Percentiles rank a stretch among this genome's conserved stretches.
phyloP scores from a whole-genome alignment of 2,329 filamentous ascomycete genomes.

The Ophiostoma fasciatum region DNA sequence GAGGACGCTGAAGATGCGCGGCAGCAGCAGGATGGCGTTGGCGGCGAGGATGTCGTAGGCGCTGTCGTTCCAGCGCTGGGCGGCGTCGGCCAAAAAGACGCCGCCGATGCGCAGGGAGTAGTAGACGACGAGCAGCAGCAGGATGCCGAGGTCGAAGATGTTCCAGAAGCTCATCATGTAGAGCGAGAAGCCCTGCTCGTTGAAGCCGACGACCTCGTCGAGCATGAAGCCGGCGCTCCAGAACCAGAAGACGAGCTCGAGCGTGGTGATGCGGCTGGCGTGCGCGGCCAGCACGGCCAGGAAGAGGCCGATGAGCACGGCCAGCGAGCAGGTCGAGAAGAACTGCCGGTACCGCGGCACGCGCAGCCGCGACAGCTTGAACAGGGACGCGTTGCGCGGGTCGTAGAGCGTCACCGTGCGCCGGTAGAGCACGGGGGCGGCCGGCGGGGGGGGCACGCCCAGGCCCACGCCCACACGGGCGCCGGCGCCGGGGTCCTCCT shows the following conservation, averaged over 20 bases:
- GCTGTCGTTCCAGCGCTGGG: conserved; percentile 60
- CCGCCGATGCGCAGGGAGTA: conserved; percentile 83
- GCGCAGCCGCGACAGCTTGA: conserved; percentile 80
- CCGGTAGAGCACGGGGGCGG: too few species aligned
- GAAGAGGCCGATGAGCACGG: conserved; percentile 72
- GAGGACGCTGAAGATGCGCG: conserved; percentile 79
- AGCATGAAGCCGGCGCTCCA: conserved; percentile 97
- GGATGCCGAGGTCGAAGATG: conserved; percentile 80
- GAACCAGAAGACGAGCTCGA: conserved; percentile 91
- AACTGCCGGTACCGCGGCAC: conserved; percentile 88
- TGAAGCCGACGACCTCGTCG: conserved; percentile 90
- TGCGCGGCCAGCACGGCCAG: conserved; percentile 64
- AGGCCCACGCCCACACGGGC: too few species aligned
- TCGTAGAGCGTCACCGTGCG: conserved; percentile 80
- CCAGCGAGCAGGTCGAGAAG: conserved; percentile 75
- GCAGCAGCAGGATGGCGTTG: conserved; percentile 78
- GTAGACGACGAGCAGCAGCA: conserved; percentile 74
- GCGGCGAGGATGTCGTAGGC: conserved; percentile 91
- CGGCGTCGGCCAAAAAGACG: conserved; percentile 63
- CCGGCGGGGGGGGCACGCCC: too few species aligned
- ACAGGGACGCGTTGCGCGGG: conserved; percentile 73
- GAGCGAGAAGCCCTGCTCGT: conserved; percentile 87
- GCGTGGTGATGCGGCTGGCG: conserved; percentile 63
- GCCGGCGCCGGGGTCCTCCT: conserved; percentile 11
- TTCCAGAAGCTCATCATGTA: conserved; percentile 99